phyloP scores from a whole-genome alignment of 2,329 filamentous ascomycete species.

The Uncinocarpus reesii region DNA sequence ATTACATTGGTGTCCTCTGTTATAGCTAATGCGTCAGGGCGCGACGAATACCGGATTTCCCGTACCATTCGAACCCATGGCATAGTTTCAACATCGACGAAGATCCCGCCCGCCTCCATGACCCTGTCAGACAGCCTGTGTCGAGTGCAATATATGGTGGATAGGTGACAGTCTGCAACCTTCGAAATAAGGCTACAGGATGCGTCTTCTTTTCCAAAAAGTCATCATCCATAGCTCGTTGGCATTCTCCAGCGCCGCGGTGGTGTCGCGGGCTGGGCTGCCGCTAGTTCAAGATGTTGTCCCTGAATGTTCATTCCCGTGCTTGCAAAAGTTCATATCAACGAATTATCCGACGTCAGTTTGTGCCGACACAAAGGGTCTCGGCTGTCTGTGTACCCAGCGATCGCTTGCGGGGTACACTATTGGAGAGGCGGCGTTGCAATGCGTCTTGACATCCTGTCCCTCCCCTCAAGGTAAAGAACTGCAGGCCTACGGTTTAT shows the following conservation, averaged over 20 bases:
- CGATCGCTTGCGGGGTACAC: conserved; percentile 54
- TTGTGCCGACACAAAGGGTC: conserved; percentile 44
- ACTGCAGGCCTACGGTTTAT: conserved; percentile 47
- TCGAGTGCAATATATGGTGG: background rate
- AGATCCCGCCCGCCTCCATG: background rate
- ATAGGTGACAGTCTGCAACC: background rate
- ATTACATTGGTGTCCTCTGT: no score
- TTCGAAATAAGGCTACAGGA: background rate
- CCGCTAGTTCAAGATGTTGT: conserved; percentile 31
- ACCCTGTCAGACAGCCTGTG: background rate
- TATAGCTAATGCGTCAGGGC: no score
- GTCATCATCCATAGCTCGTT: background rate
- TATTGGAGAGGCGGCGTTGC: conserved; percentile 59
- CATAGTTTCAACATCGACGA: background rate
- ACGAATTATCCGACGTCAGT: conserved; percentile 45
- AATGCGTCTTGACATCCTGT: conserved; percentile 55
- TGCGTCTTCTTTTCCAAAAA: background rate
- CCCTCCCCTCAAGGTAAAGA: conserved; percentile 36
- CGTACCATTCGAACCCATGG: conserved; percentile 3
- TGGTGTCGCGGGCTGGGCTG: background rate
- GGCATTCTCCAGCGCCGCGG: conserved; percentile 11
- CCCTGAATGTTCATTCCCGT: conserved; percentile 51
- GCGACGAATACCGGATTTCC: background rate
- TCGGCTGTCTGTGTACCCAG: conserved; percentile 55
- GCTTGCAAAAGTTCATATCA: conserved; percentile 54